phyloP scores from a whole-genome alignment of 2,329 filamentous ascomycete species.

The Curvularia eragrostidis region DNA sequence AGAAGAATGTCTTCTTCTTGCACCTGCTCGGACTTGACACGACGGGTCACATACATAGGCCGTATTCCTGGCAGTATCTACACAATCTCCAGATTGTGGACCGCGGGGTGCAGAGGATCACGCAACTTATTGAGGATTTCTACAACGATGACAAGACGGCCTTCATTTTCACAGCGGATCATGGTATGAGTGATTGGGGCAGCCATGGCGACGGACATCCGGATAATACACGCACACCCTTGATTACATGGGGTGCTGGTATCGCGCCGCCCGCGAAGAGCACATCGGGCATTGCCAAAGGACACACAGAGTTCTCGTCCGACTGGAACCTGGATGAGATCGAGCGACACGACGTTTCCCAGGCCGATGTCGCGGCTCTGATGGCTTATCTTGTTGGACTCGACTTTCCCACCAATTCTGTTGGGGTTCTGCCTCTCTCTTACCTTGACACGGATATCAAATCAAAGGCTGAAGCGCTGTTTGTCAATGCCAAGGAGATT shows the following conservation, averaged over 20 bases:
- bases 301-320: slow-evolving; percentile 86
- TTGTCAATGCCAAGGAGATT: slow-evolving; percentile 85
- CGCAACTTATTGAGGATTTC: slow-evolving; percentile 81
- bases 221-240: slow-evolving; percentile 91
- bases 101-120: slow-evolving; percentile 83
- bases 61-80: slow-evolving; percentile 94
- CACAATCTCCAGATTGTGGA: slow-evolving; percentile 96
- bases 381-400: slow-evolving; percentile 92
- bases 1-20: slow-evolving; percentile 93
- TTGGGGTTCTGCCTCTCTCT: slow-evolving; percentile 86
- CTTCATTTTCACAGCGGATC: slow-evolving; percentile 96
- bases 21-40: slow-evolving; percentile 94
- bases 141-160: slow-evolving; percentile 84
- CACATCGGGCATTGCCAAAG: slow-evolving; percentile 67
- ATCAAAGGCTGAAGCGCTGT: slow-evolving; percentile 82
- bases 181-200: slow-evolving; percentile 99
- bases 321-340: slow-evolving; percentile 87
- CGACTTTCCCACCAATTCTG: slow-evolving; percentile 94
- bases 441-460: slow-evolving; percentile 75
- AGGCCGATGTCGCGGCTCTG: slow-evolving; percentile 91
- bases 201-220: slow-evolving; percentile 98
- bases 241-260: slow-evolving; percentile 93
- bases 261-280: slow-evolving; percentile 74
- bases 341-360: slow-evolving; percentile 86
- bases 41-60: slow-evolving; percentile 81